Base-by-base conservation (phyloP, 345 rosid species). In the Eutrema heterophyllum region DNA sequence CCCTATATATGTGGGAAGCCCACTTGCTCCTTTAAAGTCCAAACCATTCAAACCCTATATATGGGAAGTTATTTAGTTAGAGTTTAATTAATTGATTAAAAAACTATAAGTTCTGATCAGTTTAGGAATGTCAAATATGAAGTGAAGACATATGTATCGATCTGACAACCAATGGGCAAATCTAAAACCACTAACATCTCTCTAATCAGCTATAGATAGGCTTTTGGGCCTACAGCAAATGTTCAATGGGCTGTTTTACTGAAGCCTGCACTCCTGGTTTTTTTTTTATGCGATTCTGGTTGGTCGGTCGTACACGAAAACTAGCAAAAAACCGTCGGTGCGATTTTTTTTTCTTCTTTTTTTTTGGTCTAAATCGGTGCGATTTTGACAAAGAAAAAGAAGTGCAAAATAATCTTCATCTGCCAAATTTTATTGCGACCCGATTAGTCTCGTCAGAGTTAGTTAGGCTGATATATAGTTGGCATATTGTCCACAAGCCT, bases 401-500 rank as follows among this genome's bases (percentile, higher is more conserved):
- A 35, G 21, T 49, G 61, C 46, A 10, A 29, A 57, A 50, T 14
- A 36, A 74, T 48, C 40, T 64, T 52, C 60, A 32, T 67, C 67
- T 67, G 73, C 73, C 78, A 66, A 67, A 74, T 59, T 74, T 58
- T 57, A 46, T 49, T 27, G 26, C 58, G 43, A 74, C 27, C 60
- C 60, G 53, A 66, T 39, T 30, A 29, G 35, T 38, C 13, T 39
- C 13, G 50, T 58, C 62, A 59, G 53, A 58, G 38, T 58, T 74
- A 38, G 68, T 51, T 59, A 67, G 73, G 73, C 72, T 50, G 68
- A 74, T 74, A 35, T 58, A n/a, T n/a, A n/a, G n/a, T 74, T 59
- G 65, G 67, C 78, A 49, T 67, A 58, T 67, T 58, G 52, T 36
- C 16, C 46, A 63, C 64, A 26, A 53, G 45, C 62, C 76, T 63